phyloP scores from a whole-genome alignment of 2,329 filamentous ascomycete genomes.

The Penicillium hordei region DNA sequence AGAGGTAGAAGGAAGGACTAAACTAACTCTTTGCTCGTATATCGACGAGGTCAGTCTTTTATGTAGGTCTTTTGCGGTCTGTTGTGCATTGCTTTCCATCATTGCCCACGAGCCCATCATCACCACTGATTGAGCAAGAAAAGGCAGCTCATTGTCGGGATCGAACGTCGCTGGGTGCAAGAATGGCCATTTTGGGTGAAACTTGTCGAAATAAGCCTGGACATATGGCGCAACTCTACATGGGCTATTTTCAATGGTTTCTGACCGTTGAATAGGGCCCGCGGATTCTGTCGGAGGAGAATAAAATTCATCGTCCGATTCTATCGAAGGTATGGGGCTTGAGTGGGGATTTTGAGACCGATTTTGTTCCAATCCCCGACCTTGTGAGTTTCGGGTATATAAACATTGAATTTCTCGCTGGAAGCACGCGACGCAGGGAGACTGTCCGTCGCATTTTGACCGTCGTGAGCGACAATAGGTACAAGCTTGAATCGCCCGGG shows the following conservation, averaged over 20 bases:
- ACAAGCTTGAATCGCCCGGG: neutral
- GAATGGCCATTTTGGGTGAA: neutral
- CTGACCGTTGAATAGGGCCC: neutral
- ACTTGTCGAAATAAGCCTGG: neutral
- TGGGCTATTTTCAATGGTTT: neutral
- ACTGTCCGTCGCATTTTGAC: neutral
- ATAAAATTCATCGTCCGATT: neutral
- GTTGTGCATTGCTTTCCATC: neutral
- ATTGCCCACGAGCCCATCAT: neutral
- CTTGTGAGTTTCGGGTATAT: neutral
- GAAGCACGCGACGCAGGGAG: neutral
- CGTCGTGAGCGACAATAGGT: neutral
- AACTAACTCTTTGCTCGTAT: neutral
- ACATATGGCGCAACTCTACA: neutral
- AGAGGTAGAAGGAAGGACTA: neutral
- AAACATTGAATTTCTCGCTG: neutral
- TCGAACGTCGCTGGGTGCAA: neutral
- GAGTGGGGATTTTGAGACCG: neutral
- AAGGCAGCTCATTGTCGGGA: neutral
- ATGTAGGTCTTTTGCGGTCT: neutral
- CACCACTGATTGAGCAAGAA: neutral
- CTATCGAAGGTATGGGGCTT: neutral
- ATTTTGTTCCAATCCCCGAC: neutral
- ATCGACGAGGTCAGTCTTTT: neutral
- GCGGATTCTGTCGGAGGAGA: neutral